Conservation (phyloP, 192 early-diverging fungal species). For the Mortierella antarctica region DNA sequence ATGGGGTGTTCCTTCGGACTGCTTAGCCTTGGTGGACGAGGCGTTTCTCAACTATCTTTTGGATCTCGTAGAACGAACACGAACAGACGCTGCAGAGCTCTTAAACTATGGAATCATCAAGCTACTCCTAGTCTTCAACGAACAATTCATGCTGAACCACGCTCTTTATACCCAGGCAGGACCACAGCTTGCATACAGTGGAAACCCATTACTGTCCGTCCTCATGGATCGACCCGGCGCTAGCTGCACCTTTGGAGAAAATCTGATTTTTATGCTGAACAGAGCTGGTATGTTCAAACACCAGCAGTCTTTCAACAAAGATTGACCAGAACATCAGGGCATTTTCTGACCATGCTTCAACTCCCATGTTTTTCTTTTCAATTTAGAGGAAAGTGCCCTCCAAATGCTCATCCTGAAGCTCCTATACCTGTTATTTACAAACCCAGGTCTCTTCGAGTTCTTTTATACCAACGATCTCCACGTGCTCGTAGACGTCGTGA, state of each 20-base stretch:
- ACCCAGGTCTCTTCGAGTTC: conserved; percentile 62
- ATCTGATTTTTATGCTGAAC: conserved; percentile 92
- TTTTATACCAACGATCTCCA: conserved; percentile 95
- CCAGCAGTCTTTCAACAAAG: not conserved
- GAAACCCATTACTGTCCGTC: conserved; percentile 62
- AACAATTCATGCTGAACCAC: conserved; percentile 72
- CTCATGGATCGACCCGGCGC: conserved; percentile 61
- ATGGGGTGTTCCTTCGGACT: not conserved
- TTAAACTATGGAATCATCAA: conserved; percentile 66
- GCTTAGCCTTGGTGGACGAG: conserved; percentile 57
- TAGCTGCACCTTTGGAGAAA: conserved; percentile 87
- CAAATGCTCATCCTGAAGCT: conserved; percentile 75
- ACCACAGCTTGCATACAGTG: not conserved
- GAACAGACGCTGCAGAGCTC: conserved; percentile 60
- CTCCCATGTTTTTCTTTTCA: not conserved
- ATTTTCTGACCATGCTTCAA: not conserved
- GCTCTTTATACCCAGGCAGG: not conserved
- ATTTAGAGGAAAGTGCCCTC: conserved; percentile 60
- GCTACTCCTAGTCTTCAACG: conserved; percentile 71
- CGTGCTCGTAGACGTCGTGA: conserved; percentile 87
- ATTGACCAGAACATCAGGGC: not conserved
- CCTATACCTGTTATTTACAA: conserved; percentile 75
- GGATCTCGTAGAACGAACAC: conserved; percentile 68
- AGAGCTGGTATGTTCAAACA: conserved; percentile 69
- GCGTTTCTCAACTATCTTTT: conserved; percentile 60